A percentile compares a stretch with the other conserved stretches of the same genome.
These are phyloP conservation scores for Draba incana DNA, from an alignment of 345 rosid species.

Conservation along the genomic window DNA sequence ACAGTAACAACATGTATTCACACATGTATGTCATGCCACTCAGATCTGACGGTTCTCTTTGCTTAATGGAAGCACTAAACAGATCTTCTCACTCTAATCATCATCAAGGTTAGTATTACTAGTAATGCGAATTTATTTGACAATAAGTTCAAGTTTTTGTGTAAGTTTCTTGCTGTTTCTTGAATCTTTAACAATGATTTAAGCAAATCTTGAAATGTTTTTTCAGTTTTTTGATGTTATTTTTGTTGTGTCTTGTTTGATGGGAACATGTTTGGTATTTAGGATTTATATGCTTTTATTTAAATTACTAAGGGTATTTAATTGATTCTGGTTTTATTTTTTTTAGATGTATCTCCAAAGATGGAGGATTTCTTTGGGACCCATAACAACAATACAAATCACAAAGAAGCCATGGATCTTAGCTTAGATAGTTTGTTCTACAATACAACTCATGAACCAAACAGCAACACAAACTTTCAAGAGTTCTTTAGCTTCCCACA, in stretches of 20 bases:
- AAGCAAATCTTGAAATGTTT: not conserved
- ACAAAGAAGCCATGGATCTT: constrained; percentile 76
- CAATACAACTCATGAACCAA: constrained; percentile 47
- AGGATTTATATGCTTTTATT: constrained; percentile 9
- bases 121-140: constrained; percentile 3
- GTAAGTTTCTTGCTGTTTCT: no score
- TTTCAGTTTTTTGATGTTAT: not conserved
- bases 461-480: constrained; percentile 45
- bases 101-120: constrained; percentile 53
- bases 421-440: constrained; percentile 71
- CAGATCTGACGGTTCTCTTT: constrained; percentile 94
- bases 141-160: no score
- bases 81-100: constrained; percentile 57
- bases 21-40: constrained; percentile 82
- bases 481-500: constrained; percentile 48
- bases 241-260: constrained; percentile 29
- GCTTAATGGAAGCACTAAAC: constrained; percentile 81
- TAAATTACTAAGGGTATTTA: constrained; percentile 17
- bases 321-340: constrained; percentile 34
- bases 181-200: not conserved
- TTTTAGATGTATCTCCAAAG: constrained; percentile 68
- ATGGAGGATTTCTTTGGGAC: constrained; percentile 92
- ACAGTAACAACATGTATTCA: constrained; percentile 55
- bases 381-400: constrained; percentile 63
- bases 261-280: constrained; percentile 42